Evolutionary conservation across 768 basidiomycete genomes (phyloP), one percentile per base, ranked within the genome.

Genomic region (Cubamyces sp.): DNA sequence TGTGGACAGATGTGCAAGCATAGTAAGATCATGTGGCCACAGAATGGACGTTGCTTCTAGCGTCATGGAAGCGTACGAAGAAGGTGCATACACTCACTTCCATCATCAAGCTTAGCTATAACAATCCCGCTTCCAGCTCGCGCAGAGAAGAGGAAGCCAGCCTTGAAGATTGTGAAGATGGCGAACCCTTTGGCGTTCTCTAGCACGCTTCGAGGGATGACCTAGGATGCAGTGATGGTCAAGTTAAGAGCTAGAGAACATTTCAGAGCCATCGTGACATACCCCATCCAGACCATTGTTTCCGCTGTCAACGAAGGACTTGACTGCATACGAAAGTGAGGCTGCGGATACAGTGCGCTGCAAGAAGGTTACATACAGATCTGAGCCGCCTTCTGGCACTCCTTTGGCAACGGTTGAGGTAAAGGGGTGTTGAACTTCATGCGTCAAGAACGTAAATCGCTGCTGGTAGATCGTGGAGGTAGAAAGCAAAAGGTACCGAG

Each of bases 81-180:
- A 19, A n/a, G 25, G 43, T 19, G 42, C 15, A 15, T 41, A 19
- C 23, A 78, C 93, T 76, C 71, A 94, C 92, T 79, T 68, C 94
- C 95, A 73, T 96, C 84, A 5, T 85, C 79, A 18, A 94, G 78
- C 66, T 81, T 87, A 23, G 94, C 94, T 54, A 98, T 95, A 39
- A 96, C 95, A 19, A 98, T 76, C 7, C 95, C 95, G 47, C 87
- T 88, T 23, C 94, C 92, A 23, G 87, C 95, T 69, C 92, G 79
- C 2, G 91, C 92, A 45, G 83, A 83, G 75, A 94, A 86, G 16
- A 87, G 67, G 68, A 87, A 85, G 1, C 80, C 80, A 21, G 81
- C 84, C 69, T 94, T 95, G 76, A 93, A 82, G 54, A 95, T 84
- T 5, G 90, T 92, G 73, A 94, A 94, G 49, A 94, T 92, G n/a